Percentiles rank a stretch among this genome's conserved stretches.
Evolutionary conservation across 1,284 basidiomycete species (phyloP).

Genomic region (Cutaneotrichosporon arboriforme): DNA sequence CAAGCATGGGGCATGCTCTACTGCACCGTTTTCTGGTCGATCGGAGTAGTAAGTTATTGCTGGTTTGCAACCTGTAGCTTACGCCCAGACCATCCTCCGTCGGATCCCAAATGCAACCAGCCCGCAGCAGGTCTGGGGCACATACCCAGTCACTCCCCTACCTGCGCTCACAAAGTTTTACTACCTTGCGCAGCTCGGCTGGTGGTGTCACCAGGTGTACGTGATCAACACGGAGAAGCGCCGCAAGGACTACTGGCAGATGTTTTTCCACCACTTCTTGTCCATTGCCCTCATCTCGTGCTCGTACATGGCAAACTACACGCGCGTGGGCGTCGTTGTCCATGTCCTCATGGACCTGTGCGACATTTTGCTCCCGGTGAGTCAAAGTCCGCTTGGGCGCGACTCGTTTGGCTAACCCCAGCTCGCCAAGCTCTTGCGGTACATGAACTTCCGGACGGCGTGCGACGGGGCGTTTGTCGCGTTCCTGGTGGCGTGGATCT

Average conservation of each 20-base stretch:
- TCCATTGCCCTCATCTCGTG: conserved; percentile 70
- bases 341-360: conserved; percentile 89
- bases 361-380: conserved; percentile 84
- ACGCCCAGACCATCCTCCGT: conserved; percentile 66
- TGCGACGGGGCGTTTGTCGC: conserved; percentile 73
- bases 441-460: conserved; percentile 61
- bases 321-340: conserved; percentile 78
- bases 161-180: conserved; percentile 79
- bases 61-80: not conserved
- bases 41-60: conserved; percentile 68
- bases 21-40: conserved; percentile 66
- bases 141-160: conserved; percentile 75
- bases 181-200: conserved; percentile 85
- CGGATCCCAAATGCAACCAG: conserved; percentile 67
- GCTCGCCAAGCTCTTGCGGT: conserved; percentile 91
- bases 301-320: conserved; percentile 79
- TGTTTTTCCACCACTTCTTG: conserved; percentile 93
- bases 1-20: conserved; percentile 87
- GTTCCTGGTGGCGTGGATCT: conserved; percentile 83
- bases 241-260: conserved; percentile 88
- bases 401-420: conserved; percentile 34
- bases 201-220: conserved; percentile 87
- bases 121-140: conserved; percentile 67
- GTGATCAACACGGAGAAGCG: conserved; percentile 89
- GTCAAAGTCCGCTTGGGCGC: too few species aligned